Base-by-base conservation (phyloP, 768 basidiomycete genomes). In the Cystobasidium tubakii region DNA sequence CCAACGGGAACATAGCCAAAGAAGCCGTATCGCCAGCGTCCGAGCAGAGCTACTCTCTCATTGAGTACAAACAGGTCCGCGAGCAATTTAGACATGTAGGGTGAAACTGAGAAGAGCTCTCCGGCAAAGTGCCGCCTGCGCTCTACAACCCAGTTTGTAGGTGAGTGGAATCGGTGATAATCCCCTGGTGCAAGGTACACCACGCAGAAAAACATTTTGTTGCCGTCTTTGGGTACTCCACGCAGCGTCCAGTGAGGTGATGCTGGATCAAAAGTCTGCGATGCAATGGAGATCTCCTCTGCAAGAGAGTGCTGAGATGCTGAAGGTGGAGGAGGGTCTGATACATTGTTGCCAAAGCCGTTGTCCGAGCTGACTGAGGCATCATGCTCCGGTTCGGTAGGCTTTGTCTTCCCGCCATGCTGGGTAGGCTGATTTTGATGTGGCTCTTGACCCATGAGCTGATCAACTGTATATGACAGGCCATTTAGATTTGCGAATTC, bases 151-250 rank as follows among this genome's bases (percentile, higher is more conserved):
- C 96, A 98, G 7, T 90, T 88, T 0, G 92, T 88, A 0, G 96
- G 95, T 64, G 88, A 89, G 81, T 99, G 96, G 86, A 96, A 99
- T 19, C 95, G 87, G 79, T 99, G 95, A 81, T 98, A 98, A 80
- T 99, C 96, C 0, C 96, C 95, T 0, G 96, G 96, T 0, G 95
- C 96, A 70, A 99, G 89, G 83, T 98, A 99, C 74, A 99, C 89
- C 77, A 99, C 96, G 27, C 89, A 83, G 81, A 97, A 99, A 83
- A 87, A 96, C 27, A 98, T 86, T 21, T 87, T 85, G 79, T 97
- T 89, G 17, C 91, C 92, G 1, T 88, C 66, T 84, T 83, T 21
- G 84, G 85, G 62, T 82, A 82, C 75, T 71, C 78, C 74, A 67
- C 70, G 34, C 15, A 70, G 27, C 1, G 74, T 71, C 74, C 74